Evolutionary conservation across 306 rosid species (phyloP).

Genomic region (Pterocarpus macrocarpus): DNA sequence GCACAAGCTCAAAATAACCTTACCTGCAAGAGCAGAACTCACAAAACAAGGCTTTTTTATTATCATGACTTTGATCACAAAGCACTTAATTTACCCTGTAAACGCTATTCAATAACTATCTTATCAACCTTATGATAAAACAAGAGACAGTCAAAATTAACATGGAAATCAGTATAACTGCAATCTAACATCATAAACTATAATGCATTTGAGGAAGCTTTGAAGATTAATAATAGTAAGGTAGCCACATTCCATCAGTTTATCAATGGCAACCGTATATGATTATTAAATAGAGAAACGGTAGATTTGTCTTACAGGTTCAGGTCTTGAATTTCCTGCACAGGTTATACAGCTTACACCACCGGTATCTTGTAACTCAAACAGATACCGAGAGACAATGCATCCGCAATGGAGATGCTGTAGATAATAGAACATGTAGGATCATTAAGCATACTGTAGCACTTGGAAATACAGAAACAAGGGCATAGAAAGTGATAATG

Average conservation of each 20-base stretch:
- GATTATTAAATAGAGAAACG: neutral
- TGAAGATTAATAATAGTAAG: neutral
- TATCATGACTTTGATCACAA: neutral
- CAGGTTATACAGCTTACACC: slow-evolving; percentile 75
- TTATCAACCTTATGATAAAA: neutral
- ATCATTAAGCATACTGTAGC: neutral
- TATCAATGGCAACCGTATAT: neutral
- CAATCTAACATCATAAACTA: neutral
- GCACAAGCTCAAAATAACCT: neutral
- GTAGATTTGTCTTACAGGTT: slow-evolving; percentile 54
- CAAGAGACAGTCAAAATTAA: neutral
- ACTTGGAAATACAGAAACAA: neutral
- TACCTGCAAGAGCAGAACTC: neutral
- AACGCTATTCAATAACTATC: neutral
- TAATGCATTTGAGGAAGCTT: slow-evolving; percentile 4
- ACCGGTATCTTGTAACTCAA: slow-evolving; percentile 70
- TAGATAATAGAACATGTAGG: slow-evolving; percentile 9
- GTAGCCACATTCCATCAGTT: neutral
- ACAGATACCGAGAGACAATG: slow-evolving; percentile 60
- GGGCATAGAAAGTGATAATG: neutral
- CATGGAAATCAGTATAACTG: neutral
- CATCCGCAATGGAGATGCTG: slow-evolving; percentile 88
- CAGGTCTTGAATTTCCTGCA: slow-evolving; percentile 49
- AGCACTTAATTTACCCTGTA: slow-evolving; percentile 7
- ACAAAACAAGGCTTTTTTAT: neutral